Evolutionary conservation across 345 rosid species (phyloP), one percentile per base, ranked within the genome.

Genomic region (Trapa bicornis): DNA sequence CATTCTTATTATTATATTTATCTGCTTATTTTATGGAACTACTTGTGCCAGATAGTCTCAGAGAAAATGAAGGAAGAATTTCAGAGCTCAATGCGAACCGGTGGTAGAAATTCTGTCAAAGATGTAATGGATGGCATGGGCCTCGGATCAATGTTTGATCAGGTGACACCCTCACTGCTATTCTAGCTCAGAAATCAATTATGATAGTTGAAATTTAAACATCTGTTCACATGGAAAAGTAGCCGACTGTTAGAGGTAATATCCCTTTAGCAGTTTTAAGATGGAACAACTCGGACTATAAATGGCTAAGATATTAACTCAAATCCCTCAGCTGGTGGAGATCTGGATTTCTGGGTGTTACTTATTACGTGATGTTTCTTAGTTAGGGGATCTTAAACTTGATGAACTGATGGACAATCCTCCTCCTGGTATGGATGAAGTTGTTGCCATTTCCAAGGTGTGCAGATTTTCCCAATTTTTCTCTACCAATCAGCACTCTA

Each of bases 351-450:
- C 38, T 5, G 4, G 35, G 63, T 8, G 61, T 37, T 47, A 47
- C 42, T 62, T 37, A 42, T 33, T 62, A 36, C 10, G 4, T 15
- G 52, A 37, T 37, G 32, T 37, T 67, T 67, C 58, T 56, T 69
- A 87, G 92, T 73, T 90, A 60, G 90, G 85, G 69, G 97, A 86
- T 52, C 83, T 87, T 65, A 86, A 86, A 78, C 78, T 87, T 61
- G 92, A 79, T 54, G 95, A 90, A 68, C 77, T 85, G 82, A 75
- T 86, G 77, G 90, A 85, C 64, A 75, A 80, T 52, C 89, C 92
- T 37, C 90, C 90, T 1, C 90, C 90, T 75, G 95, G 97, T 68
- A 65, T 80, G 53, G 92, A 88, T 69, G 95, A 91, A 76, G 86
- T 81, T 48, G 75, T 86, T 45, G 89, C 97, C 5, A 82, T 90